Conservation (phyloP, 805 yeast species). For the Metahyphopichia silvanorum region DNA sequence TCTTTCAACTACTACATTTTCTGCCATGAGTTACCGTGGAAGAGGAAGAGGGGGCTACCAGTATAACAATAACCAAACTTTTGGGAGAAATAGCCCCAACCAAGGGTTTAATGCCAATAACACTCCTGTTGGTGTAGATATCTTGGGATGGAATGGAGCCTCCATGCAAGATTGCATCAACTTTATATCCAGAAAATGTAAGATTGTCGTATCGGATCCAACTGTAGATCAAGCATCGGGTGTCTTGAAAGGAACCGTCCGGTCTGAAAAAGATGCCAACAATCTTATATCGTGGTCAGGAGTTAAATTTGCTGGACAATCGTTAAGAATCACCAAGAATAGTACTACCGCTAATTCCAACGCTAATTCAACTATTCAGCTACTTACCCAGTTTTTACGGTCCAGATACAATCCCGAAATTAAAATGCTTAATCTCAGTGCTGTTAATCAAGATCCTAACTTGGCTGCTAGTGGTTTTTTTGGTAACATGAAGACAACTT, state of each 20-base stretch:
- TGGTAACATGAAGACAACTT: slow-evolving; percentile 53
- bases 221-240: slow-evolving; percentile 47
- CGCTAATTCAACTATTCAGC: slow-evolving; percentile 47
- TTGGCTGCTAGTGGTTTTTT: slow-evolving; percentile 64
- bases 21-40: slow-evolving; percentile 39
- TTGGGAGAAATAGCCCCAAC: slow-evolving; percentile 18
- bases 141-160: slow-evolving; percentile 82
- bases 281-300: slow-evolving; percentile 64
- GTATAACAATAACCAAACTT: slow-evolving; percentile 8
- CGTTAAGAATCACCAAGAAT: slow-evolving; percentile 50
- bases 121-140: slow-evolving; percentile 53
- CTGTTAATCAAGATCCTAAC: slow-evolving; percentile 60
- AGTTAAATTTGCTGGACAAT: slow-evolving; percentile 75
- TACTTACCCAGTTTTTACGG: slow-evolving; percentile 57
- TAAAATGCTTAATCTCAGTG: slow-evolving; percentile 67
- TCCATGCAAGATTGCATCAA: slow-evolving; percentile 61
- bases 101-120: slow-evolving; percentile 25
- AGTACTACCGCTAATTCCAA: slow-evolving; percentile 10
- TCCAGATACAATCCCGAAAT: slow-evolving; percentile 63
- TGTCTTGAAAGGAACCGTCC: slow-evolving; percentile 58
- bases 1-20: too few relatives aligned
- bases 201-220: slow-evolving; percentile 52
- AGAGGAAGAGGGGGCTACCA: slow-evolving; percentile 28
- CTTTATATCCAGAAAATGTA: slow-evolving; percentile 68
- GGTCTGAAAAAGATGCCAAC: slow-evolving; percentile 52